These are phyloP conservation scores for Rhizomucor miehei DNA, from an alignment of 371 early-diverging fungal genomes.

Conservation along the genomic window DNA sequence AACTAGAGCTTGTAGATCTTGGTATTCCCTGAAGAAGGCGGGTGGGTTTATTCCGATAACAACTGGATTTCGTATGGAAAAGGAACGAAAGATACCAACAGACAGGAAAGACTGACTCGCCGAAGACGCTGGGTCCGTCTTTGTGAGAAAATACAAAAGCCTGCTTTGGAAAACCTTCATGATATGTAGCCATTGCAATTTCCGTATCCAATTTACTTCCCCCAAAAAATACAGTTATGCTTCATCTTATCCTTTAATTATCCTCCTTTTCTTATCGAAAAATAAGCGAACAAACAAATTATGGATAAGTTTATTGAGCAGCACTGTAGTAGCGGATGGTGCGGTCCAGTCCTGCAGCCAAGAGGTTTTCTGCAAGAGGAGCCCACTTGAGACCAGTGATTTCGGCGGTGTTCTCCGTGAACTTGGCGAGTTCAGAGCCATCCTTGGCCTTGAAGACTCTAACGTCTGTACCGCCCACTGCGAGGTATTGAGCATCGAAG, in stretches of 20 bases:
- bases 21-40: conserved; percentile 30
- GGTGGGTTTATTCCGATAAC: conserved; percentile 34
- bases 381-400: conserved; percentile 67
- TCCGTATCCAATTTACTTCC: no score
- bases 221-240: not conserved
- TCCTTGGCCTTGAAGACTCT: conserved; percentile 77
- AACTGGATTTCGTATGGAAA: conserved; percentile 24
- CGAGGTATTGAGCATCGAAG: conserved; percentile 80
- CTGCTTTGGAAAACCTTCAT: not conserved
- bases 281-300: not conserved
- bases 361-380: conserved; percentile 53
- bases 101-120: conserved; percentile 13
- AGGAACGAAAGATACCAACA: conserved; percentile 1
- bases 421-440: conserved; percentile 63
- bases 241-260: conserved; percentile 1
- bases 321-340: conserved; percentile 58
- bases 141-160: conserved; percentile 6
- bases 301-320: conserved; percentile 2
- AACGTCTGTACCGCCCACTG: conserved; percentile 67
- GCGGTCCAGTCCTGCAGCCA: conserved; percentile 62
- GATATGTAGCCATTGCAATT: no score
- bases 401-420: conserved; percentile 54
- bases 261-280: not conserved
- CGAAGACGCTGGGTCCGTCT: conserved; percentile 24
- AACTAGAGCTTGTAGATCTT: conserved; percentile 1